Percentiles rank a stretch among this genome's conserved stretches.
Conservation (phyloP, 2,329 filamentous ascomycete genomes). For the Botryotinia convoluta region DNA sequence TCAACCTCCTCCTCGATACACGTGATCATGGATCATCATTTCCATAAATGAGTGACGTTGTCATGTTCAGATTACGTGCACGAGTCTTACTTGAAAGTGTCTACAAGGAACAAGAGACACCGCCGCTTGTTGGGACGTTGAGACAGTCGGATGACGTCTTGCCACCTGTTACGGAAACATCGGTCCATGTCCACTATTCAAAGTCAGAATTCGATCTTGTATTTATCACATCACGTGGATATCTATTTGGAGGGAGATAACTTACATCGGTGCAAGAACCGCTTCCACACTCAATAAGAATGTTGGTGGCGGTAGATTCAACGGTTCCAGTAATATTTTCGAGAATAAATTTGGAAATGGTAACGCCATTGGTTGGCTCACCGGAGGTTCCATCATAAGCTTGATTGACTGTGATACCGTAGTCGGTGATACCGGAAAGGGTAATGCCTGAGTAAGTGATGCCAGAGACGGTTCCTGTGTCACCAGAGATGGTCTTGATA, state of each 20-base stretch:
- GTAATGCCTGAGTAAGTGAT: conserved; percentile 53
- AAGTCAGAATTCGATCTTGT: neutral
- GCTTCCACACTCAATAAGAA: conserved; percentile 53
- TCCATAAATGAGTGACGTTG: neutral
- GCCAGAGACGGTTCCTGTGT: conserved; percentile 50
- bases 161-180: conserved; percentile 51
- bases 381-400: conserved; percentile 51
- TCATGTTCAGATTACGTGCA: neutral
- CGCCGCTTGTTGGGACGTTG: conserved; percentile 37
- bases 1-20: neutral
- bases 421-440: conserved; percentile 48
- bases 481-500: conserved; percentile 54
- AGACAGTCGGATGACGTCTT: conserved; percentile 43
- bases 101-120: conserved; percentile 20
- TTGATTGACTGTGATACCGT: conserved; percentile 54
- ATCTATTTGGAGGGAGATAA: neutral
- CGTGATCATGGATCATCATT: neutral
- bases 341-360: conserved; percentile 49
- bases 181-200: conserved; percentile 49
- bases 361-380: conserved; percentile 46
- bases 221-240: neutral
- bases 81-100: neutral
- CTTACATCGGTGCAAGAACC: conserved; percentile 46
- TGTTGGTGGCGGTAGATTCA: conserved; percentile 39
- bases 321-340: conserved; percentile 46